Evolutionary conservation across 768 basidiomycete species (phyloP), one percentile per base, ranked within the genome.

Genomic region (Macrocybe gigantea): DNA sequence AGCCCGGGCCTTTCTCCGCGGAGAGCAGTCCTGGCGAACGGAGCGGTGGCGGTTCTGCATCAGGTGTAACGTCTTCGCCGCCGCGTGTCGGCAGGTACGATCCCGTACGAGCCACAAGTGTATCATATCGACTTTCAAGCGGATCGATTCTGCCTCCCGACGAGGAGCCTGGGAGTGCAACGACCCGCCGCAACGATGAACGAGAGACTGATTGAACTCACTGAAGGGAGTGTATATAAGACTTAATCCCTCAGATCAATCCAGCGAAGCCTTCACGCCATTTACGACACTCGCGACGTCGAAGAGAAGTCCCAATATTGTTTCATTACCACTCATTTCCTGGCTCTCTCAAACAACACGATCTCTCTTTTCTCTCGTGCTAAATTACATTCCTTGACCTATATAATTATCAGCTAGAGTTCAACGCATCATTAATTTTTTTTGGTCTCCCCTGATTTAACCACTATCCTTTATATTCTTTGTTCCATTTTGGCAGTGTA

Each of bases 1-100:
- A 22, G 22, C 4, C 22, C 22, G 22, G 22, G 22, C 6, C 43
- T 51, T 5, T 36, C 49, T 30, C 58, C 51, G 39, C 14, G n/a
- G 33, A 36, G 32, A 15, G 14, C 9, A 33, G 41, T 30, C n/a
- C 46, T 8, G 42, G 10, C n/a, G 14, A 34, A 7, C 44, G 15
- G 29, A 41, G 34, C 1, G 47, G 36, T 13, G 31, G 30, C 13
- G 45, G 45, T 32, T 13, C 13, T 5, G 22, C 33, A 6, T 47
- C 34, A 6, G 7, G 50, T 35, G 59, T 38, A 49, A 48, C 59
- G 47, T 50, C 54, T 40, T 59, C 60, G 10, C 55, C 63, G 22
- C 56, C 62, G 51, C 69, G 74, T 34, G 53, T 64, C 44, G 70
- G 76, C 47, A 71, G 77, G 44, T 79, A 78, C 53, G 77, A 79